Evolutionary conservation across 768 basidiomycete species (phyloP), one percentile per base, ranked within the genome.

Genomic region (Amanita rubescens): DNA sequence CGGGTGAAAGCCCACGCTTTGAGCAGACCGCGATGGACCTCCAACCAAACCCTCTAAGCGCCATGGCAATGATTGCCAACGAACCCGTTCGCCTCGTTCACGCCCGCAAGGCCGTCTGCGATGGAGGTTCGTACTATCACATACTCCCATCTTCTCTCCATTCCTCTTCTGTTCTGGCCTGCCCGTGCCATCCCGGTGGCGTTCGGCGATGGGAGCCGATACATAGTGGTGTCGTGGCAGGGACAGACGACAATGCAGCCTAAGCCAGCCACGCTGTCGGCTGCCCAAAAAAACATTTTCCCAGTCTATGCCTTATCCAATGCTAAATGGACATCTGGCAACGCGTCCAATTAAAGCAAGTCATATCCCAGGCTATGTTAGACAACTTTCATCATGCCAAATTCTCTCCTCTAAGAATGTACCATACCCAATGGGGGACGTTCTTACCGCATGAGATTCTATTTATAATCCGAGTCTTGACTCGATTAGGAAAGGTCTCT

Each of bases 21-120:
- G 95, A 97, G 72, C 96, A 98, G 73, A 92, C 90, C 25, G 72
- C 70, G 34, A 82, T 94, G 78, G 83, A 84, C 38, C 75, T 91
- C 53, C 96, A 99, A 68, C 95, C 96, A 1, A 82, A 82, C 54
- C 87, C 95, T 11, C 75, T 86, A 58, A 90, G 90, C 56, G 96
- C 95, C 2, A 94, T 97, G 87, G 86, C 87, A 57, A 76, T 98
- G 62, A 79, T 98, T 60, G 77, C 78, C 46, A 76, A 90, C 58
- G 93, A 96, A 67, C 94, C 95, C 7, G 79, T 95, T 52, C 77
- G 87, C 49, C 64, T 93, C 42, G 85, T 95, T 9, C 69, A 90
- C 42, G 87, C 83, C 17, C 78, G 95, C 60, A 91, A 83, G 68
- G 94, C 93, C 2, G 76, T 85, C 46, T 99, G 96, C 67, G 95